phyloP scores from a whole-genome alignment of 2,329 filamentous ascomycete genomes.

The Chaetomiaceae sp. region DNA sequence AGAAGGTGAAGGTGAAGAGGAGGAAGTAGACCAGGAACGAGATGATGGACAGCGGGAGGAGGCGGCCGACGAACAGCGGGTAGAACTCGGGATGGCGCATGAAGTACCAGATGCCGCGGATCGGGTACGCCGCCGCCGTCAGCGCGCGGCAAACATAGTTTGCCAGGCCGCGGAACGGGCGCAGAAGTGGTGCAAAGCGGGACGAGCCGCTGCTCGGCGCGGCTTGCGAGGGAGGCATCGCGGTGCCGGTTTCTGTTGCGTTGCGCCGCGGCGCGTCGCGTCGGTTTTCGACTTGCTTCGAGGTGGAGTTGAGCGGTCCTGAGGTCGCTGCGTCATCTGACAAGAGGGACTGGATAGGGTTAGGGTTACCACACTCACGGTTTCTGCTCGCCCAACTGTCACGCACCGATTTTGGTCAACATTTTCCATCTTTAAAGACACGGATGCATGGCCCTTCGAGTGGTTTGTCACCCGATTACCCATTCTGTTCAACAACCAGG shows the following conservation, averaged over 20 bases:
- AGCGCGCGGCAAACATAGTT: conserved; percentile 4
- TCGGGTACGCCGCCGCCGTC: conserved; percentile 40
- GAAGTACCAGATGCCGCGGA: conserved; percentile 80
- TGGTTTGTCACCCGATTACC: too few species aligned
- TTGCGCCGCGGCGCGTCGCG: not conserved
- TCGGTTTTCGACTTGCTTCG: too few species aligned
- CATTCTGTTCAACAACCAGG: too few species aligned
- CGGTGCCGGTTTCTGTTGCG: not conserved
- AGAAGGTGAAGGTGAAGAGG: conserved; percentile 81
- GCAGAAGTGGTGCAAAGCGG: not conserved
- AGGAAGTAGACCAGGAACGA: conserved; percentile 79
- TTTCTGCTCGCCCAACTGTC: too few species aligned
- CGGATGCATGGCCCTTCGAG: too few species aligned
- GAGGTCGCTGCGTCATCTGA: too few species aligned
- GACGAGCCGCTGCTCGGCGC: not conserved
- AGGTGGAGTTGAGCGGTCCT: not conserved
- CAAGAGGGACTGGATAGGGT: too few species aligned
- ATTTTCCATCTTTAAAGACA: too few species aligned
- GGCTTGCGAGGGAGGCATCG: not conserved
- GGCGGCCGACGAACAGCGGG: conserved; percentile 70
- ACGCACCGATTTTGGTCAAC: too few species aligned
- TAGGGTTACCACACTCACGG: too few species aligned
- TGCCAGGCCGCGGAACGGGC: not conserved
- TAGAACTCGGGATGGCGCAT: conserved; percentile 71
- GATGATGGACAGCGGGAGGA: conserved; percentile 77